Evolutionary conservation across 1,284 basidiomycete species (phyloP), one percentile per base, ranked within the genome.

Genomic region (Ustilago cynodontis): DNA sequence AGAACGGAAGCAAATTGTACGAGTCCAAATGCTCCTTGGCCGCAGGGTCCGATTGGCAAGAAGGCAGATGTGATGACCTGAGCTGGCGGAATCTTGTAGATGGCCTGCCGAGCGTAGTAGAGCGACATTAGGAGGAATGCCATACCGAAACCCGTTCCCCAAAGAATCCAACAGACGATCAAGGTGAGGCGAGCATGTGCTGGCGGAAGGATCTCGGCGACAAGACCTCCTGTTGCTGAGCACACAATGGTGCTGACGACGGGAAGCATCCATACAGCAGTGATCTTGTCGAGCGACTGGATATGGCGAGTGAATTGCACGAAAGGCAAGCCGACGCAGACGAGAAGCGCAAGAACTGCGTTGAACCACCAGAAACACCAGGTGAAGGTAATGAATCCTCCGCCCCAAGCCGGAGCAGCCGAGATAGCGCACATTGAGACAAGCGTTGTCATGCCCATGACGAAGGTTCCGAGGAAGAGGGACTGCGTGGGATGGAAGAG

Each of bases 331-430:
- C 90, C 90, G 83, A 92, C 90, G 72, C 89, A 90, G 67, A 90
- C 90, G 24, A 89, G 26, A 8, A 91, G 81, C 1, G 92, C 90
- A 22, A 92, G 77, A 1, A 88, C 85, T 2, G 90, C 88, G 72
- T 92, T 90, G 41, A 91, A 72, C 93, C 92, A 93, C 93, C 93
- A 94, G 11, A 92, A 81, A 1, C 82, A 89, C 90, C 92, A 92
- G 20, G 92, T 86, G 37, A 90, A 86, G 60, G 89, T 90, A 0
- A 91, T 86, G 83, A 93, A 92, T 0, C 80, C 57, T 39, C 81
- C 84, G 10, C 91, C 91, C 39, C 90, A 88, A 0, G 81, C 80
- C 1, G 86, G 82, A 0, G 86, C 85, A 56, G 86, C 86, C 2
- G 83, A 83, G 31, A 86, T 79, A 0, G 85, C 90, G 60, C 91